Conservation (phyloP, 1,139 yeast genomes). For the Fermentozyma sake region DNA sequence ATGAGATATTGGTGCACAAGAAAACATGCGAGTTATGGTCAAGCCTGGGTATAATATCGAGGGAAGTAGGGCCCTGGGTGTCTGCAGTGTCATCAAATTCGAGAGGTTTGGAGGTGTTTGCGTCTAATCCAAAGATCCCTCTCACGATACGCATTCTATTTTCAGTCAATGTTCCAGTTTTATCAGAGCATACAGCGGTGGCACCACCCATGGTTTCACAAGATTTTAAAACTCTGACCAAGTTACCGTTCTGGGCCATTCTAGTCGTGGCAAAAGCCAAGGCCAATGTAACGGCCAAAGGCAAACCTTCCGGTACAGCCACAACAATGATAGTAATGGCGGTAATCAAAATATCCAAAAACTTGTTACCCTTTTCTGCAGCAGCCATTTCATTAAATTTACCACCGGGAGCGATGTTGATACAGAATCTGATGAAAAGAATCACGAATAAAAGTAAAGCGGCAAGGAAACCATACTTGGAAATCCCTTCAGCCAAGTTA, state of each 20-base stretch:
- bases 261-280: conserved; percentile 96
- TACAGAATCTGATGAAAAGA: conserved; percentile 70
- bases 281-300: conserved; percentile 92
- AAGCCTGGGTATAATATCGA: conserved; percentile 28
- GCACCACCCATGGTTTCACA: conserved; percentile 99
- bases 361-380: conserved; percentile 78
- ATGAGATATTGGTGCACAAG: conserved; percentile 57
- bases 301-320: conserved; percentile 98
- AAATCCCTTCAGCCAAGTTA: conserved; percentile 84
- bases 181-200: conserved; percentile 94
- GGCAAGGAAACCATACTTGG: conserved; percentile 86
- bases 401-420: conserved; percentile 56
- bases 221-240: conserved; percentile 88
- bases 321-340: conserved; percentile 92
- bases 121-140: conserved; percentile 55
- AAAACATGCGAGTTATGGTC: conserved; percentile 28
- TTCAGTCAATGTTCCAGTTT: conserved; percentile 94
- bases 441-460: conserved; percentile 76
- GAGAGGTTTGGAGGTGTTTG: conserved; percentile 7
- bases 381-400: conserved; percentile 41
- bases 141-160: conserved; percentile 86
- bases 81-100: conserved; percentile 41
- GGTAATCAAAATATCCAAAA: conserved; percentile 81
- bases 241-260: conserved; percentile 94
- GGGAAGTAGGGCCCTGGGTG: conserved; percentile 22